Base-by-base conservation (phyloP, 805 yeast genomes). In the Kuraishia molischiana region DNA sequence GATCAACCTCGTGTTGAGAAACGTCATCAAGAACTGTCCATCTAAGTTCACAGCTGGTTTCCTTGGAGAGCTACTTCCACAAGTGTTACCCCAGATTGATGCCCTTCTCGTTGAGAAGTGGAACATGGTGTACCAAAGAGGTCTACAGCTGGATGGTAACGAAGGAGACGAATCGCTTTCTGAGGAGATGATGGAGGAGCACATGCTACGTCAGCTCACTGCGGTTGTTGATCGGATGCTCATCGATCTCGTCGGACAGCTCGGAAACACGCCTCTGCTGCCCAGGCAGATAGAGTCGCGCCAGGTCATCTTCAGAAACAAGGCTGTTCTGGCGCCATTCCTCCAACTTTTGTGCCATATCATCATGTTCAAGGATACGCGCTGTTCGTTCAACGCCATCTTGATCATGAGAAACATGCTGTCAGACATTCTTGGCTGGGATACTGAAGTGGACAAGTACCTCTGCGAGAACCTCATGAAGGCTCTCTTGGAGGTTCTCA, bases 161-260 rank as follows among this genome's bases (percentile, higher is more conserved):
- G 64, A 59, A 39, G 35, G 33, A 19, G 41, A 35, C 10, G 95
- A 87, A 48, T 89, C 79, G 37, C 85, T 86, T 19, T 80, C 92
- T n/a, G 96, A 89, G 47, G 98, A 92, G 53, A 92, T 92, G 94
- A 81, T 92, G 84, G 97, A 90, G 48, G 98, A 92, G 54, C 95
- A 90, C 57, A 72, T 90, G 66, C 64, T 90, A 42, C 69, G 98
- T 47, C 97, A 92, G 55, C 70, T 92, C 29, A 89, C 97, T 0
- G 95, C 95, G 2, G 89, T 94, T 3, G 85, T 85, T 9, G 95
- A 82, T 38, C 67, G 97, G 41, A 68, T 89, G 51, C 59, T 92
- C 44, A 85, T 89, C 58, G 97, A 90, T 53, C 66, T 87, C 35
- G 83, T 84, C 24, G 94, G 95, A 2, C 96, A 89, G 56, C 70